These are phyloP conservation scores for Podospora tetraspora DNA, from an alignment of 495 filamentous ascomycete genomes.

Conservation along the genomic window DNA sequence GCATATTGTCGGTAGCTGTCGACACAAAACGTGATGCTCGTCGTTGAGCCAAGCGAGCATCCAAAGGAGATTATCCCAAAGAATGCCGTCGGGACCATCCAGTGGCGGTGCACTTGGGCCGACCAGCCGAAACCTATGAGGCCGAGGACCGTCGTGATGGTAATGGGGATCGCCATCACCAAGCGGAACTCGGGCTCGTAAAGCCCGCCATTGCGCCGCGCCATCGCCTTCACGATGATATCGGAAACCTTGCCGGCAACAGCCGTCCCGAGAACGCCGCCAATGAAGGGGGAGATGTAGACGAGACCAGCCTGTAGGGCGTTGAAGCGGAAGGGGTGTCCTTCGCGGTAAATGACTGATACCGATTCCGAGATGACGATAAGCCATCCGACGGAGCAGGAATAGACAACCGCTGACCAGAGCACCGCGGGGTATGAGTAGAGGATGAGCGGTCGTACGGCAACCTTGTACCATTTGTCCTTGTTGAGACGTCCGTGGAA, in stretches of 20 bases:
- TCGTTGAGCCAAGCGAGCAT: slow-evolving; percentile 87
- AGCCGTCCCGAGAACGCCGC: slow-evolving; percentile 82
- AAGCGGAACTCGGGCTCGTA: slow-evolving; percentile 96
- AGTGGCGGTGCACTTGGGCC: slow-evolving; percentile 63
- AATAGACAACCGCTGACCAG: slow-evolving; percentile 84
- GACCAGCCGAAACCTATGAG: slow-evolving; percentile 95
- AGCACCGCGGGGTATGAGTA: slow-evolving; percentile 85
- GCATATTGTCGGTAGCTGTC: slow-evolving; percentile 93
- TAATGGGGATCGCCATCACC: slow-evolving; percentile 82
- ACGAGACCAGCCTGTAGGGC: slow-evolving; percentile 76
- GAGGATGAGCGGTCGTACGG: slow-evolving; percentile 73
- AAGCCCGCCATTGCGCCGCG: slow-evolving; percentile 78
- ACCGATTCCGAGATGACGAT: slow-evolving; percentile 88
- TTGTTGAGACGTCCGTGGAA: slow-evolving; percentile 72
- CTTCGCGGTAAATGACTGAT: slow-evolving; percentile 65
- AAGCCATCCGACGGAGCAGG: slow-evolving; percentile 89
- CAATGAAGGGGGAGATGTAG: slow-evolving; percentile 85
- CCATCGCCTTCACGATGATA: slow-evolving; percentile 72
- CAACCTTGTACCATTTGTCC: slow-evolving; percentile 74
- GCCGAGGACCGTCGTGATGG: slow-evolving; percentile 73
- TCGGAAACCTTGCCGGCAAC: slow-evolving; percentile 89
- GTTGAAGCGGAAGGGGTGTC: slow-evolving; percentile 67
- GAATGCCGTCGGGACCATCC: slow-evolving; percentile 91
- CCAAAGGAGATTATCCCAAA: slow-evolving; percentile 92
- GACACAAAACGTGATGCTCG: slow-evolving; percentile 88